Evolutionary conservation across 768 basidiomycete species (phyloP).

Genomic region (Pleurotus eryngii): DNA sequence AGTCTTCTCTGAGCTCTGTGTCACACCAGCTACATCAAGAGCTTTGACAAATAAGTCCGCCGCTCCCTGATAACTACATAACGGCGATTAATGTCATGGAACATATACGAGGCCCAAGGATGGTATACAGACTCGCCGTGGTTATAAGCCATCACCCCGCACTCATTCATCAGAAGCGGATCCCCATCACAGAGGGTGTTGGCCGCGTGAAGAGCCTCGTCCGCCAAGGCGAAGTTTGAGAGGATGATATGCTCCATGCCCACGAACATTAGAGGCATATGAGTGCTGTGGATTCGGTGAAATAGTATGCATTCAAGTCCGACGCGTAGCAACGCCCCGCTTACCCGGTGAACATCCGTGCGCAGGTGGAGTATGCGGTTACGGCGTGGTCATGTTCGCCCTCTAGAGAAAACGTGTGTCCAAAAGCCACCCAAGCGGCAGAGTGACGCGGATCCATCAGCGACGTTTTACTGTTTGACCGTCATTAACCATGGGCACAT

Average conservation of each 20-base stretch:
- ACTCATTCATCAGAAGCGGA: constrained; percentile 87
- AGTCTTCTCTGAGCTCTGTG: constrained; percentile 78
- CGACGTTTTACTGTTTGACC: constrained; percentile 75
- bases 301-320: background rate
- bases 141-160: constrained; percentile 90
- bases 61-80: constrained; percentile 68
- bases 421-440: constrained; percentile 97
- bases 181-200: constrained; percentile 81
- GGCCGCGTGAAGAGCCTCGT: constrained; percentile 85
- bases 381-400: constrained; percentile 99
- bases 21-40: constrained; percentile 77
- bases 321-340: constrained; percentile 14
- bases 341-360: constrained; percentile 91
- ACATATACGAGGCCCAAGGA: background rate
- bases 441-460: constrained; percentile 95
- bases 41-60: constrained; percentile 69
- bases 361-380: constrained; percentile 96
- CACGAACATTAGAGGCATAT: constrained; percentile 91
- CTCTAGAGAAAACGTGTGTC: constrained; percentile 94
- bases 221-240: constrained; percentile 75
- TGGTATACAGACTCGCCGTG: constrained; percentile 64
- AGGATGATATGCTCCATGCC: constrained; percentile 98
- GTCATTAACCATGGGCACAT: no score
- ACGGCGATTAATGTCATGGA: background rate
- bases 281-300: constrained; percentile 56